Percentiles rank a stretch among this genome's conserved stretches.
These are phyloP conservation scores for Fragaria vesca DNA, from an alignment of 306 rosid genomes.

Conservation along the genomic window DNA sequence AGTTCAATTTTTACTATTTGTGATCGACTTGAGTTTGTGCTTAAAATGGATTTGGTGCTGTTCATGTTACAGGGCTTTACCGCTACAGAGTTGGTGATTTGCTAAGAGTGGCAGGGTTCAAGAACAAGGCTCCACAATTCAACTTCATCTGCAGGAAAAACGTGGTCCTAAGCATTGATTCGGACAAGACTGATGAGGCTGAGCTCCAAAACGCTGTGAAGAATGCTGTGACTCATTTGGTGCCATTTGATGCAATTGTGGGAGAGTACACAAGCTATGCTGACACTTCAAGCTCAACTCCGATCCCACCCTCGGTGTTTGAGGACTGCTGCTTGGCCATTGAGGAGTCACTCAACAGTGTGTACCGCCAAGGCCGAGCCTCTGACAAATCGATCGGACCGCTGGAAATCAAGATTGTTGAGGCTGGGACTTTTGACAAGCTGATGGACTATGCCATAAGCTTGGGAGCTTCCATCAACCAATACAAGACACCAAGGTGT, in stretches of 20 bases:
- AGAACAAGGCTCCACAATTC: constrained; percentile 92
- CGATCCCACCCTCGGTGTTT: constrained; percentile 62
- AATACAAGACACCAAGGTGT: constrained; percentile 90
- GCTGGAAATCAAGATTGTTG: constrained; percentile 74
- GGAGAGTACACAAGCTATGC: constrained; percentile 78
- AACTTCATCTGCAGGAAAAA: constrained; percentile 80
- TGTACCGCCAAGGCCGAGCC: constrained; percentile 80
- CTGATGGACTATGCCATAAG: constrained; percentile 91
- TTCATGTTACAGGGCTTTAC: constrained; percentile 58
- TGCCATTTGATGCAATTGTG: constrained; percentile 57
- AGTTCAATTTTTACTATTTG: neutral
- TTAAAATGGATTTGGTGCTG: constrained; percentile 10
- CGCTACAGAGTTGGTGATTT: constrained; percentile 87
- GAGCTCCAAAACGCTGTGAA: constrained; percentile 80
- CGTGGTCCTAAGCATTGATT: constrained; percentile 77
- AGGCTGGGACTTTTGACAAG: constrained; percentile 76
- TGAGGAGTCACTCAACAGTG: constrained; percentile 83
- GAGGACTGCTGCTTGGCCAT: constrained; percentile 81
- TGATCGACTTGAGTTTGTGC: neutral
- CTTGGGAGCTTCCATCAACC: constrained; percentile 84
- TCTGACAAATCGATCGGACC: constrained; percentile 88
- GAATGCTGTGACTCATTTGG: constrained; percentile 54
- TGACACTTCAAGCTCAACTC: constrained; percentile 48
- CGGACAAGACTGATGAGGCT: constrained; percentile 85
- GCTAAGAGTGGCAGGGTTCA: constrained; percentile 73